Percentiles rank a stretch among this genome's conserved stretches.
phyloP scores from a whole-genome alignment of 2,329 filamentous ascomycete species.

The Fusarium zealandicum region DNA sequence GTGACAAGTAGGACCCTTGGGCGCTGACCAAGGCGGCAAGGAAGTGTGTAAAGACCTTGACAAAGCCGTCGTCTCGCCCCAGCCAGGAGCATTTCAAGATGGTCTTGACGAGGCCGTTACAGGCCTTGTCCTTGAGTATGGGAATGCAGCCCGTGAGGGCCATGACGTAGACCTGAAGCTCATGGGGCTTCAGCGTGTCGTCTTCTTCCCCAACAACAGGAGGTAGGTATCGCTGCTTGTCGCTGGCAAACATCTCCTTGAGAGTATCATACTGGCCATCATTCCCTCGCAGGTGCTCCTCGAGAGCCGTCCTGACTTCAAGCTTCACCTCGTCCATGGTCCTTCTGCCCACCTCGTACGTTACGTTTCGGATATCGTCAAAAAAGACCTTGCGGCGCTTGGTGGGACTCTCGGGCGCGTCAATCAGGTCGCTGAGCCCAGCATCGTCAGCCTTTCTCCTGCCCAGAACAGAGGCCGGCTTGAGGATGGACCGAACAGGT shows the following conservation, averaged over 20 bases:
- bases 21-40: slow-evolving; percentile 79
- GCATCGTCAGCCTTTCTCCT: slow-evolving; percentile 55
- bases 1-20: slow-evolving; percentile 77
- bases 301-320: slow-evolving; percentile 63
- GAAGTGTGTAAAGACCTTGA: slow-evolving; percentile 72
- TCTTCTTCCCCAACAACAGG: slow-evolving; percentile 54
- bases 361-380: slow-evolving; percentile 63
- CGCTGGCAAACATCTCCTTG: slow-evolving; percentile 64
- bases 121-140: slow-evolving; percentile 65
- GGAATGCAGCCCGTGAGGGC: slow-evolving; percentile 69
- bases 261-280: slow-evolving; percentile 68
- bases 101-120: slow-evolving; percentile 64
- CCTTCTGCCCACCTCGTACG: slow-evolving; percentile 61
- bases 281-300: slow-evolving; percentile 63
- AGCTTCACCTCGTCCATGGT: slow-evolving; percentile 63
- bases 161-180: slow-evolving; percentile 66
- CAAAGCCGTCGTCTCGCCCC: slow-evolving; percentile 69
- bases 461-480: slow-evolving; percentile 55
- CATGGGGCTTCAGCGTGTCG: slow-evolving; percentile 59
- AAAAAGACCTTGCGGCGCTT: slow-evolving; percentile 67
- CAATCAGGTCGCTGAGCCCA: slow-evolving; percentile 50
- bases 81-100: slow-evolving; percentile 71
- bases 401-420: slow-evolving; percentile 52
- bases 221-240: slow-evolving; percentile 52
- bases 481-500: slow-evolving; percentile 62